Evolutionary conservation across 805 yeast genomes (phyloP).

Genomic region (Debaryomyces prosopidis): DNA sequence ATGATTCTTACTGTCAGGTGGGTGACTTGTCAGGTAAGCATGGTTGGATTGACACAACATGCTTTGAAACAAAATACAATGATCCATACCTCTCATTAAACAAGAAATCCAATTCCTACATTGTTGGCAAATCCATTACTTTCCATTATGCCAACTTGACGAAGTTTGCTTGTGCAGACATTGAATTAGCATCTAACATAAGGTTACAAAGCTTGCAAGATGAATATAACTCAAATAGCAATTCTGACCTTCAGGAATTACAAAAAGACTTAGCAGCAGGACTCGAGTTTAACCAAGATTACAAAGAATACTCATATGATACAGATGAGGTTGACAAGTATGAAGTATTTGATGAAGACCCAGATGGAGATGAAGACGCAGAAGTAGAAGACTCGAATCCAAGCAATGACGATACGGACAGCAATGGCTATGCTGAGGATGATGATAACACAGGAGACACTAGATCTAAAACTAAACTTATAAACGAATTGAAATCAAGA

Average conservation of each 20-base stretch:
- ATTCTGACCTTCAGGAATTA: conserved; percentile 3
- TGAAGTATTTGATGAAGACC: not conserved
- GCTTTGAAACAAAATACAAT: conserved; percentile 60
- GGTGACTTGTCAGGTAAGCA: conserved; percentile 82
- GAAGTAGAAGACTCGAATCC: not conserved
- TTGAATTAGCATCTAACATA: conserved; percentile 29
- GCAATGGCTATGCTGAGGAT: conserved; percentile 2
- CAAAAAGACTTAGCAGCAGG: not conserved
- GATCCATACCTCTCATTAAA: conserved; percentile 69
- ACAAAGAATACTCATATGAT: conserved; percentile 1
- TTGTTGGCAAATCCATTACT: conserved; percentile 57
- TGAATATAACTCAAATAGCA: conserved; percentile 5
- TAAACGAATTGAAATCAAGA: not conserved
- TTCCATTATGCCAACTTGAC: conserved; percentile 58
- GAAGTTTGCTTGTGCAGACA: conserved; percentile 64
- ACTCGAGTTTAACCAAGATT: not conserved
- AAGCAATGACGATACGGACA: conserved; percentile 6
- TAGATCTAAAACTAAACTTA: not conserved
- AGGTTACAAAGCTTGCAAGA: conserved; percentile 7
- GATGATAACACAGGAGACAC: not conserved
- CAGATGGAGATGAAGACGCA: not conserved
- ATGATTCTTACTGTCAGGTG: conserved; percentile 62
- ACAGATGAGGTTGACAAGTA: conserved; percentile 3
- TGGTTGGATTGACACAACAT: conserved; percentile 69
- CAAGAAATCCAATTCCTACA: conserved; percentile 53